Base-by-base conservation (phyloP, 257 asterid genomes). In the Asclepias syriaca region DNA sequence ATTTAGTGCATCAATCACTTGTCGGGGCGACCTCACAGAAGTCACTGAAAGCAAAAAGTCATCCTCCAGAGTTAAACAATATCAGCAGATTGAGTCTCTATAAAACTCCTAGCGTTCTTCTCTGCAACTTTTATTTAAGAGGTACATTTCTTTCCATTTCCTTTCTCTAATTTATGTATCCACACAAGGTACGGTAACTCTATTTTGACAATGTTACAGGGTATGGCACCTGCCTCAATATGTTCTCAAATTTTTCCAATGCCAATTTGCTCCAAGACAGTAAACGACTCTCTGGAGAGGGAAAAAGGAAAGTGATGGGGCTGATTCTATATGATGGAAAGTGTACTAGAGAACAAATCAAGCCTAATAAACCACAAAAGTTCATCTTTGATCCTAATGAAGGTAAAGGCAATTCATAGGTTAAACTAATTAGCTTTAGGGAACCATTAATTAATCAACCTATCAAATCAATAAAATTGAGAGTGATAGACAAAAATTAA, bases 1-100 rank as follows among this genome's bases (percentile, higher is more conserved):
- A 74, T 92, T 92, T 77, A 92, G 84, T 63, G 98, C 98, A 88
- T 92, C 96, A 72, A 90, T 84, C 71, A 95, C 92, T 76, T 94
- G 96, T 68, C 98, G 90, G n/a, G 95, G 98, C 19, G 98, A 91
- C 81, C 86, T 89, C 54, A 86, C 99, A 4, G 84, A 84, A 75
- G 90, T 91, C 79, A 88, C 97, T 94, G 92, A 82, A 77, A 74
- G 66, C 70, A 76, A 74, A 63, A 63, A 2, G 43, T 59, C 53
- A 76, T 66, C 39, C 50, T 66, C 71, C 56, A 76, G 18, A 3
- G 54, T 70, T 32, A 76, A 24, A 24, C 27, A 24, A 24, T 0
- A 24, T 24, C 27, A 24, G 27, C 27, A 24, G 27, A 24, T 24
- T 24, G 27, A 24, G 27, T 24, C 27, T 24, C 27, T 24, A 24